A percentile compares a stretch with the other conserved stretches of the same genome.
Evolutionary conservation across 176 grass and related monocot genomes (phyloP).

Genomic region (Thalia dealbata): DNA sequence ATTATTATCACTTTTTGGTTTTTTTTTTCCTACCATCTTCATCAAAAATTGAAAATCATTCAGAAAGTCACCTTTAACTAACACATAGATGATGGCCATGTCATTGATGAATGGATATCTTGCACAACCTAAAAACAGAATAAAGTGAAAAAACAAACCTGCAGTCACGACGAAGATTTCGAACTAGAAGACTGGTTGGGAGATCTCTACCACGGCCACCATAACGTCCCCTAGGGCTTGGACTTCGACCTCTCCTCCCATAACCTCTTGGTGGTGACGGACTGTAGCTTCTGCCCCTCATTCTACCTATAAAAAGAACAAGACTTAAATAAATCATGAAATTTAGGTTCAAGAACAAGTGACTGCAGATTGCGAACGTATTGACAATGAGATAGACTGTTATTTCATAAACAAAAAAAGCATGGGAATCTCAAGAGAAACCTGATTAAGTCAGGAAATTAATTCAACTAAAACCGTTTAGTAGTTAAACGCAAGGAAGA

Average conservation of each 20-base stretch:
- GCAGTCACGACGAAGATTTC: conserved; percentile 76
- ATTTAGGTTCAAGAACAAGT: neutral
- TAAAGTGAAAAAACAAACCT: conserved; percentile 22
- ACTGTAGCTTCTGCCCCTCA: conserved; percentile 56
- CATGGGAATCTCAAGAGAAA: too few relatives aligned
- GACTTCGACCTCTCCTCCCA: conserved; percentile 53
- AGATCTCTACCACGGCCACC: conserved; percentile 46
- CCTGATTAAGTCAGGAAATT: too few relatives aligned
- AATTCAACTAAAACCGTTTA: too few relatives aligned
- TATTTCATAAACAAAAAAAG: too few relatives aligned
- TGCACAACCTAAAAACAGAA: neutral
- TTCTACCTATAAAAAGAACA: conserved; percentile 6
- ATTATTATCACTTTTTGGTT: too few relatives aligned
- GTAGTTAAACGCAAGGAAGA: too few relatives aligned
- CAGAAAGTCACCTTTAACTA: too few relatives aligned
- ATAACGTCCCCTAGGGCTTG: conserved; percentile 54
- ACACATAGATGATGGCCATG: neutral
- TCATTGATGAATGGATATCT: neutral
- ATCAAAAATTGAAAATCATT: too few relatives aligned
- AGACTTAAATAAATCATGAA: neutral
- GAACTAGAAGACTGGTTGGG: conserved; percentile 77
- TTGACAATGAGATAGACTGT: too few relatives aligned
- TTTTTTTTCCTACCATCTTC: too few relatives aligned
- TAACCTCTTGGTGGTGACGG: conserved; percentile 62
- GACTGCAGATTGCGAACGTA: neutral